Evolutionary conservation across 306 rosid genomes (phyloP), one percentile per base, ranked within the genome.

Genomic region (Calophaca sinica): DNA sequence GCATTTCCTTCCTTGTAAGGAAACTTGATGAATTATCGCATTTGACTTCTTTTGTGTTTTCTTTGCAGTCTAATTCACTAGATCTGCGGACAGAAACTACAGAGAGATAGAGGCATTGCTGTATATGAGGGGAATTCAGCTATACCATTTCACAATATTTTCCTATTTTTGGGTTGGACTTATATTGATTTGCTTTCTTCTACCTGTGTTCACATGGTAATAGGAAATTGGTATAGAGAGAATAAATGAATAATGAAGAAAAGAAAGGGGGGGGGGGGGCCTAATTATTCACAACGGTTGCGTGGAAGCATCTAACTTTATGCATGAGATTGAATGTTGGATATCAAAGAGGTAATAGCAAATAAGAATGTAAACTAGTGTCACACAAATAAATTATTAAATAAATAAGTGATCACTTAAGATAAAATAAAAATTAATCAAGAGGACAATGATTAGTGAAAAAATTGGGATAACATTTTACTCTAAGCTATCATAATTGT

Each of bases 21-120:
- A 68, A 84, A 81, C 64, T 58, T 70, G 78, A 87, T 78, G 87
- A 86, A 83, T 50, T 79, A 69, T 84, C 84, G 74, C 60, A 48
- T 81, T 85, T 78, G 86, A 80, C 84, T 81, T 80, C 51, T 70
- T 80, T 72, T 11, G 66, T 79, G 72, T 9, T 2, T 10, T 46
- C 54, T 12, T 61, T 59, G 33, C 67, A 74, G 58, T 54, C 48
- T 68, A 33, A 12, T 12, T 59, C 4, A 28, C 61, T 54, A 26
- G 35, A 54, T 54, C 32, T 49, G 20, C 20, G 48, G 2, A 50
- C 26, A 20, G 26, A 20, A 20, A 20, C 26, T 48, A n/a, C 10
- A 20, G 48, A 29, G 35, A 69, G 32, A 62, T 7, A 76, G 73
- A 71, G 68, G 49, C 78, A 58, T 73, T 73, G 79, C 66, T 64